Conservation (phyloP, 345 rosid genomes). For the Populus euphratica region DNA sequence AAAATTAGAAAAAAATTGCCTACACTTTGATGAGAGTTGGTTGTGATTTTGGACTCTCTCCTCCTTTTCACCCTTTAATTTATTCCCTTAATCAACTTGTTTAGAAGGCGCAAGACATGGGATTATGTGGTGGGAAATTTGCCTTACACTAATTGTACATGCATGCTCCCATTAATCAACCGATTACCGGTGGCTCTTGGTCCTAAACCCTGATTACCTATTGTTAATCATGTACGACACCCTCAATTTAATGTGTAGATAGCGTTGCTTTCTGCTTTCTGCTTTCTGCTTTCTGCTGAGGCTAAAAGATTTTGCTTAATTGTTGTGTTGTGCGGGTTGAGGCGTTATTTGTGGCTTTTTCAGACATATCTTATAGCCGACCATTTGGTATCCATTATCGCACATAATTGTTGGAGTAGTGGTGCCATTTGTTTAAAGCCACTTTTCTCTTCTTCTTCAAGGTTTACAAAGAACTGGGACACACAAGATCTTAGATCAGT, state of each 20-base stretch:
- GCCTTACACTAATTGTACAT: not conserved
- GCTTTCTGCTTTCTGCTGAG: too few relatives aligned
- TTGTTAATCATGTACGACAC: too few relatives aligned
- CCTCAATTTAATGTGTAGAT: too few relatives aligned
- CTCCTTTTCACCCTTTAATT: not conserved
- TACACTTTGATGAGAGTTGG: not conserved
- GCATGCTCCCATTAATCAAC: not conserved
- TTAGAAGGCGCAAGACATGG: not conserved
- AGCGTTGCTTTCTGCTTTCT: too few relatives aligned
- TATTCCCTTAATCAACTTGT: not conserved
- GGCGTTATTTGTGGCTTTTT: not conserved
- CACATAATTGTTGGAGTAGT: not conserved
- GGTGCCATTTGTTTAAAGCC: not conserved
- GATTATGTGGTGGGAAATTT: not conserved
- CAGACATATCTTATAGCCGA: not conserved
- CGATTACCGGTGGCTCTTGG: not conserved
- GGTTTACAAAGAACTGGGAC: not conserved
- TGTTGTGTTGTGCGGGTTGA: not conserved
- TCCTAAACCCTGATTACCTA: not conserved
- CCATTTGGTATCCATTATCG: not conserved
- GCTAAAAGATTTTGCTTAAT: not conserved
- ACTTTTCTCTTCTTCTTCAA: too few relatives aligned
- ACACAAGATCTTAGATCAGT: not conserved
- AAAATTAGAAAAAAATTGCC: not conserved
- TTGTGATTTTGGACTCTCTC: constrained; percentile 3